These are phyloP conservation scores for Curvularia spicifera DNA, from an alignment of 2,329 filamentous ascomycete species.

Conservation along the genomic window DNA sequence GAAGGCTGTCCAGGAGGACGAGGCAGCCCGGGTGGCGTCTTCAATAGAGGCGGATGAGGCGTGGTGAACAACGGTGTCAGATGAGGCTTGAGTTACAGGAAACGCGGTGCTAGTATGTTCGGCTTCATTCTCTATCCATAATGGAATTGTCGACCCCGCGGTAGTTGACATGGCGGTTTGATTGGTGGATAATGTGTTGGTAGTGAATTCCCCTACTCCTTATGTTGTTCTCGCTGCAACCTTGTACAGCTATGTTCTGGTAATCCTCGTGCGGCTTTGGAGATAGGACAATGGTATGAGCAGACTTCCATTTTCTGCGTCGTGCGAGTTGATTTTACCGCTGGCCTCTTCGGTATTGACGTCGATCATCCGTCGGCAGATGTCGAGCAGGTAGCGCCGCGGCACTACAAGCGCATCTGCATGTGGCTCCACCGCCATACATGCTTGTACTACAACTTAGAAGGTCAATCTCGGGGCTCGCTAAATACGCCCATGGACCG, in stretches of 20 bases:
- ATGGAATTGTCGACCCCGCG: conserved; percentile 39
- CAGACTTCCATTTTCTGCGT: background rate
- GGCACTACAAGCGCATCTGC: background rate
- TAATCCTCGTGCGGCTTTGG: background rate
- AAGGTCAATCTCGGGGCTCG: background rate
- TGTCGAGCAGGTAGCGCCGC: background rate
- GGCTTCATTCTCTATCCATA: conserved; percentile 54
- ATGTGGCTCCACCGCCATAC: background rate
- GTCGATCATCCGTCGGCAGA: conserved; percentile 13
- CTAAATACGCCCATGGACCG: too few species aligned
- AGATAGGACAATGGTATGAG: background rate
- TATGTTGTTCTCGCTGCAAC: background rate
- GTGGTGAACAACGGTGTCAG: conserved; percentile 59
- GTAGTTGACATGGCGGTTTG: background rate
- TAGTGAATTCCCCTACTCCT: background rate
- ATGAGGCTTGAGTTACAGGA: conserved; percentile 62
- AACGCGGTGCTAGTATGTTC: conserved; percentile 51
- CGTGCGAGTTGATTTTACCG: conserved; percentile 1
- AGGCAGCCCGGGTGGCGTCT: conserved; percentile 61
- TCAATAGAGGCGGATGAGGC: conserved; percentile 61
- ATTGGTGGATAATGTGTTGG: background rate
- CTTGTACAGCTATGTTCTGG: background rate
- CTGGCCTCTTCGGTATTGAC: background rate
- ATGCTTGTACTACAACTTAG: background rate
- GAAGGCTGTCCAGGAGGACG: conserved; percentile 68